Conservation (phyloP, 129 eudicot species). For the Flaveria sonorensis region DNA sequence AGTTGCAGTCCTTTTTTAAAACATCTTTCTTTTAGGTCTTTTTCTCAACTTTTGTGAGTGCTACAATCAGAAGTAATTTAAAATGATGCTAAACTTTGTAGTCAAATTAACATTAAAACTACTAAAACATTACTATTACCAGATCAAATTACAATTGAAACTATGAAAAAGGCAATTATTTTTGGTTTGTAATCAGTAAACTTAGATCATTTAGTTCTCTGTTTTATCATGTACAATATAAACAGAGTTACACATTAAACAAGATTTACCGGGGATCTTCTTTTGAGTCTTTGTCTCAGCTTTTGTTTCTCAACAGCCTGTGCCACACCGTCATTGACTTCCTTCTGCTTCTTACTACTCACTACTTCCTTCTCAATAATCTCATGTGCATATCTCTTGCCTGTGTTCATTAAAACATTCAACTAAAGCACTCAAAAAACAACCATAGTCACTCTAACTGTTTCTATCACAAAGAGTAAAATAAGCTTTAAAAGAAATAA, state of each 20-base stretch:
- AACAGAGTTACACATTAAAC: neutral
- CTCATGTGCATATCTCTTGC: slow-evolving; percentile 45
- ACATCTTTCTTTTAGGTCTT: neutral
- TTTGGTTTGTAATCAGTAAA: neutral
- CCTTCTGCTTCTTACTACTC: slow-evolving; percentile 41
- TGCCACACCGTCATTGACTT: slow-evolving; percentile 32
- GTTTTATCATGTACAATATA: neutral
- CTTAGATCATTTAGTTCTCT: neutral
- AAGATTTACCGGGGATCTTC: slow-evolving; percentile 24
- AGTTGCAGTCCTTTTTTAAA: neutral
- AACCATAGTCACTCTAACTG: neutral
- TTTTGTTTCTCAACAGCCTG: slow-evolving; percentile 39
- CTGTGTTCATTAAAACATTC: neutral
- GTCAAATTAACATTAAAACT: neutral
- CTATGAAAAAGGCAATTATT: neutral
- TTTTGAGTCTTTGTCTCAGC: slow-evolving; percentile 30
- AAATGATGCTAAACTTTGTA: neutral
- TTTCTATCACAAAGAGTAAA: neutral
- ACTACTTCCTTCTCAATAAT: slow-evolving; percentile 36
- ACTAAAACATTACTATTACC: neutral
- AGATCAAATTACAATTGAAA: neutral
- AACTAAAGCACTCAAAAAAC: neutral
- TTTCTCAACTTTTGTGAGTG: slow-evolving; percentile 18
- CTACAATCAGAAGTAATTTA: neutral
- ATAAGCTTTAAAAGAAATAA: neutral